A percentile compares a stretch with the other conserved stretches of the same genome.
phyloP scores from a whole-genome alignment of 2,329 filamentous ascomycete genomes.

The Monosporascus sp. region DNA sequence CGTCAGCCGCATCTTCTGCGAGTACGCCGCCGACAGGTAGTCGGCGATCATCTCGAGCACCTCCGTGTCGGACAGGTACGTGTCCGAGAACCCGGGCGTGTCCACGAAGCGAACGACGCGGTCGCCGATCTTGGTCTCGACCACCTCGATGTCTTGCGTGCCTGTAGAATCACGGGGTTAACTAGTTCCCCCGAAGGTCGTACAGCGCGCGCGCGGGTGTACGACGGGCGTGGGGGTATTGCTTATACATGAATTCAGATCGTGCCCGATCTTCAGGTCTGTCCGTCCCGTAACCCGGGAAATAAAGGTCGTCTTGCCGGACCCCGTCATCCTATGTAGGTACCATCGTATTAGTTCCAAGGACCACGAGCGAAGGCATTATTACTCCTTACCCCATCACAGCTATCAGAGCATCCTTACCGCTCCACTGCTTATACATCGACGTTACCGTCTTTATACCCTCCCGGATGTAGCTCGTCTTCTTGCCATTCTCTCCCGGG shows the following conservation, averaged over 20 bases:
- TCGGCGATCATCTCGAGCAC: constrained; percentile 37
- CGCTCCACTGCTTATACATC: neutral
- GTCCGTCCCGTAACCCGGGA: constrained; percentile 27
- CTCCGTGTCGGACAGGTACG: constrained; percentile 36
- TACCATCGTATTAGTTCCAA: neutral
- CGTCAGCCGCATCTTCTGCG: constrained; percentile 26
- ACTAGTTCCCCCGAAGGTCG: no score
- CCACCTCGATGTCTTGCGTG: constrained; percentile 24
- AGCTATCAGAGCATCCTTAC: neutral
- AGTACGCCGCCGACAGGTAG: constrained; percentile 30
- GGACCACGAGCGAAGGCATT: neutral
- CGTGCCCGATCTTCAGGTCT: constrained; percentile 28
- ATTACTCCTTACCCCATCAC: neutral
- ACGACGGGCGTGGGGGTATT: neutral
- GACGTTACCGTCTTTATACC: neutral
- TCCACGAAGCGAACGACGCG: constrained; percentile 33
- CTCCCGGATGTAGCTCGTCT: neutral
- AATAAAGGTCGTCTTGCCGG: constrained; percentile 34
- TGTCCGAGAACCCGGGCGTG: constrained; percentile 45
- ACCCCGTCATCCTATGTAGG: constrained; percentile 27
- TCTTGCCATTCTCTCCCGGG: neutral
- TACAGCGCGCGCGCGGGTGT: neutral
- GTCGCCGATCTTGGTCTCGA: constrained; percentile 23
- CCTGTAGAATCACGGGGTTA: constrained; percentile 10
- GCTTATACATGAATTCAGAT: constrained; percentile 26